Evolutionary conservation across 371 early-diverging fungal genomes (phyloP).

Genomic region (Mortierella sp.): DNA sequence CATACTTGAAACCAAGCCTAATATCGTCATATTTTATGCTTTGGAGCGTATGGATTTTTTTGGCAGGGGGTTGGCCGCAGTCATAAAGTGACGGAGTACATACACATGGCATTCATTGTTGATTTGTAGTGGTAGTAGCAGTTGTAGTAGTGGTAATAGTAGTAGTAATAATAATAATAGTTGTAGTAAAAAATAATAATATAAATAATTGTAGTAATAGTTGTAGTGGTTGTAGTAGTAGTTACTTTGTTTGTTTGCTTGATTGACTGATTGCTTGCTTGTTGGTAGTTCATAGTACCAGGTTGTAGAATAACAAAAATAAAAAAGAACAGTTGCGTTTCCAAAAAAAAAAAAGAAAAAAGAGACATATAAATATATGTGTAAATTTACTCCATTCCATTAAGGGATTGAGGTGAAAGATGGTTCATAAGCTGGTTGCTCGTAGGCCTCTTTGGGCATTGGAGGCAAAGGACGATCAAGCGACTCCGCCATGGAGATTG

Average conservation of each 20-base stretch:
- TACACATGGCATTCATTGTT: neutral
- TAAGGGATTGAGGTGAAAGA: constrained; percentile 48
- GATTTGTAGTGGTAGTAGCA: too few relatives aligned
- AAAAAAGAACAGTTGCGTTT: neutral
- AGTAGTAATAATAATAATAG: constrained; percentile 7
- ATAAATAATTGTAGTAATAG: too few relatives aligned
- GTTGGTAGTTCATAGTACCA: too few relatives aligned
- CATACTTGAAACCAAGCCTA: neutral
- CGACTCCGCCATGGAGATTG: constrained; percentile 54
- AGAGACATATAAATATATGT: neutral
- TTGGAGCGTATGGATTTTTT: constrained; percentile 16
- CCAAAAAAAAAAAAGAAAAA: too few relatives aligned
- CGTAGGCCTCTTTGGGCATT: constrained; percentile 52
- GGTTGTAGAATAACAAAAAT: too few relatives aligned
- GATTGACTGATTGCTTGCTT: too few relatives aligned
- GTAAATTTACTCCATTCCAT: neutral
- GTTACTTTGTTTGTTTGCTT: too few relatives aligned
- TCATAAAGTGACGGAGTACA: neutral
- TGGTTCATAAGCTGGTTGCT: constrained; percentile 30
- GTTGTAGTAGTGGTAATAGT: too few relatives aligned
- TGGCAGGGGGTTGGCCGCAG: neutral
- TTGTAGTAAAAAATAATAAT: neutral
- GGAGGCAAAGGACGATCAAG: constrained; percentile 50
- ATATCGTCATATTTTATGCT: neutral
- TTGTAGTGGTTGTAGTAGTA: too few relatives aligned